These are phyloP conservation scores for Nepenthes gracilis DNA, from an alignment of 148 eudicot genomes.

Conservation along the genomic window DNA sequence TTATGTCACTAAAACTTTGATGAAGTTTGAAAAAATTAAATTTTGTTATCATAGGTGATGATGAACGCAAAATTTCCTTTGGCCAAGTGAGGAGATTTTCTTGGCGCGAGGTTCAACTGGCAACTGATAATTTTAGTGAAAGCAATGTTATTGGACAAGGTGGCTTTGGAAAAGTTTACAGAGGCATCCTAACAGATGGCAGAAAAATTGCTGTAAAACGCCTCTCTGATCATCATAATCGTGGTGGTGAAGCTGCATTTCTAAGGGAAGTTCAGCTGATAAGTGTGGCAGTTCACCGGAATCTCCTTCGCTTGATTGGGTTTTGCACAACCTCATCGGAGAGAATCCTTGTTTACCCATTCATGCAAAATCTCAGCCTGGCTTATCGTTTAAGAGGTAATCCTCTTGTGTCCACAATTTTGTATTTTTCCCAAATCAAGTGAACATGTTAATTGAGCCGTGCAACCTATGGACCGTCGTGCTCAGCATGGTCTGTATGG, in stretches of 20 bases:
- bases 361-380: constrained; percentile 86
- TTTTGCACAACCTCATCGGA: constrained; percentile 73
- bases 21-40: not conserved
- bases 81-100: constrained; percentile 85
- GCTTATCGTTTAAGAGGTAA: constrained; percentile 86
- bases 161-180: constrained; percentile 93
- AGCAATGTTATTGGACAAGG: constrained; percentile 86
- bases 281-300: constrained; percentile 85
- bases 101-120: constrained; percentile 81
- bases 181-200: constrained; percentile 51
- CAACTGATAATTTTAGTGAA: constrained; percentile 72
- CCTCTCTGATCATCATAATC: constrained; percentile 63
- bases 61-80: constrained; percentile 55
- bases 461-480: too few relatives aligned
- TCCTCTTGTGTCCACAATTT: not conserved
- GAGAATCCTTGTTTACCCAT: constrained; percentile 88
- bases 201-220: constrained; percentile 81
- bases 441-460: too few relatives aligned
- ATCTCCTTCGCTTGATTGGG: constrained; percentile 86
- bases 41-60: constrained; percentile 46
- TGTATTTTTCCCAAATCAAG: too few relatives aligned
- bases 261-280: constrained; percentile 74
- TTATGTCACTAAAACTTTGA: too few relatives aligned
- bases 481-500: too few relatives aligned
- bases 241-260: constrained; percentile 93